Evolutionary conservation across 2,329 filamentous ascomycete genomes (phyloP).

Genomic region (Ophiostoma ips): DNA sequence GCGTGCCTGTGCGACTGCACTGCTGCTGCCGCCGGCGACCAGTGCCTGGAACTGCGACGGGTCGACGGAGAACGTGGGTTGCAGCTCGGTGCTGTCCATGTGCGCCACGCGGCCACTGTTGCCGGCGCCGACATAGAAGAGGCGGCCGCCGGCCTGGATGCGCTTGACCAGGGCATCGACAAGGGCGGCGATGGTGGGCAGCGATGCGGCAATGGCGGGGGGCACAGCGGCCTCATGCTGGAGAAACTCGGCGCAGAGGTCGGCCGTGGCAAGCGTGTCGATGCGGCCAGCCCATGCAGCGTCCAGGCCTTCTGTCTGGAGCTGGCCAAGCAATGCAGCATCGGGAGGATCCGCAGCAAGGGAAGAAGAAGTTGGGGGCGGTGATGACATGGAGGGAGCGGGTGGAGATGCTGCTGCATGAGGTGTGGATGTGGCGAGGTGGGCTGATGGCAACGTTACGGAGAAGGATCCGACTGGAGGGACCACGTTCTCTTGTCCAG

Average conservation of each 20-base stretch:
- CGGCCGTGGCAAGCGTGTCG: slow-evolving; percentile 5
- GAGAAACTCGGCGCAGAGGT: slow-evolving; percentile 17
- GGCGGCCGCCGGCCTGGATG: slow-evolving; percentile 21
- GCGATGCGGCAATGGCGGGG: slow-evolving; percentile 17
- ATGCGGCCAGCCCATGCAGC: slow-evolving; percentile 5
- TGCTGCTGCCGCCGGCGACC: slow-evolving; percentile 27
- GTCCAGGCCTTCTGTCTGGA: slow-evolving; percentile 6
- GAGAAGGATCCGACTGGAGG: too few species aligned
- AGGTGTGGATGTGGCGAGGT: neutral
- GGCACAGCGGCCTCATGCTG: slow-evolving; percentile 22
- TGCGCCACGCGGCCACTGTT: slow-evolving; percentile 26
- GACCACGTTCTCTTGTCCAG: too few species aligned
- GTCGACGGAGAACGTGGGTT: slow-evolving; percentile 26
- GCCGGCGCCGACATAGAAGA: slow-evolving; percentile 27
- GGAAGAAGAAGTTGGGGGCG: neutral
- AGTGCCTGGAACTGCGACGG: slow-evolving; percentile 25
- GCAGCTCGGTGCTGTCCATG: slow-evolving; percentile 28
- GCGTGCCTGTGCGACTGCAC: slow-evolving; percentile 24
- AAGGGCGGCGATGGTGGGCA: slow-evolving; percentile 20
- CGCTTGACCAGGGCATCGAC: slow-evolving; percentile 21
- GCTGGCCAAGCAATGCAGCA: neutral
- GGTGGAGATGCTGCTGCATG: neutral
- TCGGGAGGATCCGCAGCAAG: neutral
- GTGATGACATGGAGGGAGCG: too few species aligned
- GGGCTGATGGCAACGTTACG: too few species aligned